These are phyloP conservation scores for Akanthomyces muscarius DNA, from an alignment of 2,329 filamentous ascomycete species.

Conservation along the genomic window DNA sequence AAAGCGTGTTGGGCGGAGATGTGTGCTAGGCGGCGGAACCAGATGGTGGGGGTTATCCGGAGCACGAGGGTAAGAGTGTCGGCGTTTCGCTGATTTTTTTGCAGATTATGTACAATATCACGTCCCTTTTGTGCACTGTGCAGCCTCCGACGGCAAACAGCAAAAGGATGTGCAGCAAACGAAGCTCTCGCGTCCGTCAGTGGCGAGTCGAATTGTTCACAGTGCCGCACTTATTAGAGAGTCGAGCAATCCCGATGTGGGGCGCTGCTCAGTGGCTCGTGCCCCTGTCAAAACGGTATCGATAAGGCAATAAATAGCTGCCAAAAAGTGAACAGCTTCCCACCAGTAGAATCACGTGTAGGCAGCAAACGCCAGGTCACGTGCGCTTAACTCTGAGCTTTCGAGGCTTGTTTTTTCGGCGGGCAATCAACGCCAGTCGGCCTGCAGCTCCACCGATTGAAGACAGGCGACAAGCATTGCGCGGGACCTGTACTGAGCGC, in stretches of 20 bases:
- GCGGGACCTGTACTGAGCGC: slow-evolving; percentile 7
- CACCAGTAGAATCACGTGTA: slow-evolving; percentile 5
- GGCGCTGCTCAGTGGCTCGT: not conserved
- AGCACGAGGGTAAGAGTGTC: too few relatives aligned
- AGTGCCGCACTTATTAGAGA: not conserved
- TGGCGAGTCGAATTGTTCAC: not conserved
- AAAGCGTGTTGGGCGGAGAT: not conserved
- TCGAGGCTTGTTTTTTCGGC: slow-evolving; percentile 9
- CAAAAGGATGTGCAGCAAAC: not conserved
- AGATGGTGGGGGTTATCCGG: not conserved
- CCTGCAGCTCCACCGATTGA: slow-evolving; percentile 18
- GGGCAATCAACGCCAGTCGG: slow-evolving; percentile 5
- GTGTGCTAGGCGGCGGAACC: not conserved
- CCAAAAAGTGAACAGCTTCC: not conserved
- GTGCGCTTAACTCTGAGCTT: not conserved
- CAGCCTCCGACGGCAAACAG: not conserved
- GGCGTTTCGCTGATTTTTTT: not conserved
- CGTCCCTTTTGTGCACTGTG: not conserved
- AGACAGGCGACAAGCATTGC: slow-evolving; percentile 15
- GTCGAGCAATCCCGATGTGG: not conserved
- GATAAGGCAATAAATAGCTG: not conserved
- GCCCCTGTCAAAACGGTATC: not conserved
- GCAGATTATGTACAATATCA: not conserved
- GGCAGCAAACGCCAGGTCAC: not conserved
- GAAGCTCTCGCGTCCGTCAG: not conserved